A percentile compares a stretch with the other conserved stretches of the same genome.
Evolutionary conservation across 768 basidiomycete genomes (phyloP).

Genomic region (Trametes maxima): DNA sequence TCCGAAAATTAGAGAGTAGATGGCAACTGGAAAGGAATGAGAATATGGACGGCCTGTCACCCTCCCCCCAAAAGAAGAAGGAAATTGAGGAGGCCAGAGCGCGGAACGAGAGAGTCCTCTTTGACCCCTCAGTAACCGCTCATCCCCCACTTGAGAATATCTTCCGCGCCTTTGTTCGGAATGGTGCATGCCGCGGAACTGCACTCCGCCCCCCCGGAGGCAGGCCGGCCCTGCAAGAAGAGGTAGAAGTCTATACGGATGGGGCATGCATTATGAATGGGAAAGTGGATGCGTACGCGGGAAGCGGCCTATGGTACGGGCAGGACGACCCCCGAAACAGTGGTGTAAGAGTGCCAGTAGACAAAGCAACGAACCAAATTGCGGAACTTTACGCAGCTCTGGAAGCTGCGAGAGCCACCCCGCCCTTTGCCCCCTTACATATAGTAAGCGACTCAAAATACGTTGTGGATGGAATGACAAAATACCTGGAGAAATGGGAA

Average conservation of each 20-base stretch:
- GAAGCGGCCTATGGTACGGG: not conserved
- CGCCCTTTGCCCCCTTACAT: constrained; percentile 1
- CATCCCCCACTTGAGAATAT: not conserved
- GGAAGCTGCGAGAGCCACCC: not conserved
- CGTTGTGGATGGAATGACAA: constrained; percentile 26
- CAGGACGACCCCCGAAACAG: not conserved
- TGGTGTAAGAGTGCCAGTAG: not conserved
- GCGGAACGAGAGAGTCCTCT: not conserved
- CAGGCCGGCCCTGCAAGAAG: not conserved
- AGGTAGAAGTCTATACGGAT: not conserved
- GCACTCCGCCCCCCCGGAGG: not conserved
- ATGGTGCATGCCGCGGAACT: not conserved
- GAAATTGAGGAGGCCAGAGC: not conserved
- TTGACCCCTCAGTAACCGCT: not conserved
- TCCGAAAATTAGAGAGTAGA: not conserved
- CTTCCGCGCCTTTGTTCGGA: not conserved
- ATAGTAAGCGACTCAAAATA: constrained; percentile 18
- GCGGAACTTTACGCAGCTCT: constrained; percentile 25
- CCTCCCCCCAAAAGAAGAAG: too few relatives aligned
- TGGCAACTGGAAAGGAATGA: not conserved
- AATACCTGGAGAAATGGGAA: constrained; percentile 17
- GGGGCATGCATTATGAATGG: not conserved
- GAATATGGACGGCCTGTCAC: not conserved
- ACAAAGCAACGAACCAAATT: not conserved
- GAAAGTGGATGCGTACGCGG: not conserved